Conservation (phyloP, 352 stramenopile species). For the Phytophthora palmivora region DNA sequence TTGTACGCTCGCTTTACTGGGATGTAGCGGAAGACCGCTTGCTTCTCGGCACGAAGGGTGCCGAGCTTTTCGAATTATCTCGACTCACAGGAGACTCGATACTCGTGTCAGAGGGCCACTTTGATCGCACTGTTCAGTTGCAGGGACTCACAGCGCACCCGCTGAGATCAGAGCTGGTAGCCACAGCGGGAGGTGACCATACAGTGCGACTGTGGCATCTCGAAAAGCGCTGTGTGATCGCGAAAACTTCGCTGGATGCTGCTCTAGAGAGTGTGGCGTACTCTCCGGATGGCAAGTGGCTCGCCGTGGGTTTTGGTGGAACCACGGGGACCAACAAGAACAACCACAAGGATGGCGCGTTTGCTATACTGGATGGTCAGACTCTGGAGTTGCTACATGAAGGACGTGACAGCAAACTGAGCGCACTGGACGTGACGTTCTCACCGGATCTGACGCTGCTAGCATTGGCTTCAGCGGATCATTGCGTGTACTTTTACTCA, state of each 20-base stretch:
- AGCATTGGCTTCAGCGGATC: constrained; percentile 83
- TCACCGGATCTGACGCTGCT: constrained; percentile 88
- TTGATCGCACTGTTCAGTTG: constrained; percentile 49
- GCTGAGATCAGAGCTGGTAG: constrained; percentile 56
- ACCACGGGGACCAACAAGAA: constrained; percentile 18
- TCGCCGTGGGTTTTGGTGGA: constrained; percentile 71
- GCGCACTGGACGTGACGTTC: constrained; percentile 85
- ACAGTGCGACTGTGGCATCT: constrained; percentile 79
- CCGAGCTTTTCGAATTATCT: constrained; percentile 74
- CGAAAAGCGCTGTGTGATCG: constrained; percentile 54
- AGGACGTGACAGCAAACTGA: constrained; percentile 88
- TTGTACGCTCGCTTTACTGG: constrained; percentile 71
- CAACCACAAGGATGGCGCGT: constrained; percentile 54
- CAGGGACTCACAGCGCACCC: constrained; percentile 62
- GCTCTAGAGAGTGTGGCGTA: constrained; percentile 64
- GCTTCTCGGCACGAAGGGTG: constrained; percentile 70
- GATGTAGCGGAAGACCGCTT: constrained; percentile 74
- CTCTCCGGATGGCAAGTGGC: constrained; percentile 71
- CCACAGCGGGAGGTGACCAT: constrained; percentile 70
- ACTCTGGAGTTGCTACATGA: constrained; percentile 89
- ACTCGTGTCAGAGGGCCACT: constrained; percentile 75
- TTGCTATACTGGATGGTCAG: constrained; percentile 65
- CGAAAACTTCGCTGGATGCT: constrained; percentile 67
- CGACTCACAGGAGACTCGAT: constrained; percentile 65
- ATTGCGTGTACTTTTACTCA: constrained; percentile 93